Percentiles rank a stretch among this genome's conserved stretches.
phyloP scores from a whole-genome alignment of 202 grass and related monocot species.

The Miscanthus sacchariflorus region DNA sequence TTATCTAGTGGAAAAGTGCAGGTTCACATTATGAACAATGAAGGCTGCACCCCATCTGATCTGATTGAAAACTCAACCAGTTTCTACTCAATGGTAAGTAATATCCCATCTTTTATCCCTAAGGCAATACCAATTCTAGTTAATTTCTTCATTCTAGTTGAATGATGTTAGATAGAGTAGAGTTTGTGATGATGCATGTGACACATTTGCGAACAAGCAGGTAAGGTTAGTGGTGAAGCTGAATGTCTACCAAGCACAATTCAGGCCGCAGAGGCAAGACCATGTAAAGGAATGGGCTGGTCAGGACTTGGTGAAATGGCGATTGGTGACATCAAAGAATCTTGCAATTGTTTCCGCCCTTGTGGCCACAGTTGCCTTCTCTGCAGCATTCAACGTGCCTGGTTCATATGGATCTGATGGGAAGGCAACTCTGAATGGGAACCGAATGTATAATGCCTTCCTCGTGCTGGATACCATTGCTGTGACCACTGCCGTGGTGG shows the following conservation, averaged over 20 bases:
- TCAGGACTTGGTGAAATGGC: neutral
- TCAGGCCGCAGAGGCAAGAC: neutral
- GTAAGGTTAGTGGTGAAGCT: neutral
- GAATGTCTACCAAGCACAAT: neutral
- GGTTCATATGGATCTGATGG: neutral
- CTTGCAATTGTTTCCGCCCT: neutral
- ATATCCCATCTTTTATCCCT: neutral
- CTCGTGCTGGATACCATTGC: neutral
- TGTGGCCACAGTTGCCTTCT: neutral
- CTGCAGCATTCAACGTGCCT: neutral
- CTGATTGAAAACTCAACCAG: neutral
- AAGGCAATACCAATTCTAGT: neutral
- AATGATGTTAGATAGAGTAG: neutral
- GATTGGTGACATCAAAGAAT: neutral
- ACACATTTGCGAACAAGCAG: neutral
- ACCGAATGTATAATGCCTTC: neutral
- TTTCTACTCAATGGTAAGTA: neutral
- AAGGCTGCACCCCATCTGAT: neutral
- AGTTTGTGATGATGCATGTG: neutral
- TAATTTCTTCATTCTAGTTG: neutral
- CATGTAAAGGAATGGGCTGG: neutral
- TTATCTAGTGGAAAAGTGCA: neutral
- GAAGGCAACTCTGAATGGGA: neutral
- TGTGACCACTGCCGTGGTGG: slow-evolving; percentile 29
- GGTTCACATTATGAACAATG: neutral